A percentile compares a stretch with the other conserved stretches of the same genome.
phyloP scores from a whole-genome alignment of 495 filamentous ascomycete genomes.

The Daldinia caldariorum region DNA sequence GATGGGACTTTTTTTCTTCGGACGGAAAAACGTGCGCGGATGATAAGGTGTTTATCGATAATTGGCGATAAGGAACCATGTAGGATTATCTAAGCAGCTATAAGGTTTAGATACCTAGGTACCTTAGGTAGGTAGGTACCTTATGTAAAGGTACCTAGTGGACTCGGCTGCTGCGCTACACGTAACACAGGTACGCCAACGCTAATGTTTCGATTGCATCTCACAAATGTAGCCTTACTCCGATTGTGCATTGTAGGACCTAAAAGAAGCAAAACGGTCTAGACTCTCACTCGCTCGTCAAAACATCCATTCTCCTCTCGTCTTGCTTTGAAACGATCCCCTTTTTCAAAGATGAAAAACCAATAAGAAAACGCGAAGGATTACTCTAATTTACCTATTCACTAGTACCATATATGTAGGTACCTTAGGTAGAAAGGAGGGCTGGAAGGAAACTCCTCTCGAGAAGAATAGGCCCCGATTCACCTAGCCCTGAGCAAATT shows the following conservation, averaged over 20 bases:
- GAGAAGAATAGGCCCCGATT: neutral
- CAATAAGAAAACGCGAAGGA: neutral
- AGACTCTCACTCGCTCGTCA: neutral
- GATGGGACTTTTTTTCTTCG: slow-evolving; percentile 30
- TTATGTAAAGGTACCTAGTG: too few species aligned
- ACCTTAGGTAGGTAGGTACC: too few species aligned
- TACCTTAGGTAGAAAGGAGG: too few species aligned
- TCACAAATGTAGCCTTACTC: neutral
- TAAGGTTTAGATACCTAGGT: too few species aligned
- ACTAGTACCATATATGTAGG: too few species aligned
- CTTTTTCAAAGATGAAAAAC: neutral
- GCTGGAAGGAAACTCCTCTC: neutral
- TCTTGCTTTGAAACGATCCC: neutral
- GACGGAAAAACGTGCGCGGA: slow-evolving; percentile 26
- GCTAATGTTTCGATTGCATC: too few species aligned
- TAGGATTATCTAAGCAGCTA: too few species aligned
- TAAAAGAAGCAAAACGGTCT: neutral
- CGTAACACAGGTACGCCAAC: too few species aligned
- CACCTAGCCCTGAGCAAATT: neutral
- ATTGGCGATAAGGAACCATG: neutral
- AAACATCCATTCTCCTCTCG: neutral
- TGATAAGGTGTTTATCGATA: slow-evolving; percentile 21
- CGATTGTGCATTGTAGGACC: neutral
- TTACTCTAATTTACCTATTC: neutral
- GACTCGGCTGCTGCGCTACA: too few species aligned